Evolutionary conservation across 371 early-diverging fungal genomes (phyloP).

Genomic region (Mycotypha africana): DNA sequence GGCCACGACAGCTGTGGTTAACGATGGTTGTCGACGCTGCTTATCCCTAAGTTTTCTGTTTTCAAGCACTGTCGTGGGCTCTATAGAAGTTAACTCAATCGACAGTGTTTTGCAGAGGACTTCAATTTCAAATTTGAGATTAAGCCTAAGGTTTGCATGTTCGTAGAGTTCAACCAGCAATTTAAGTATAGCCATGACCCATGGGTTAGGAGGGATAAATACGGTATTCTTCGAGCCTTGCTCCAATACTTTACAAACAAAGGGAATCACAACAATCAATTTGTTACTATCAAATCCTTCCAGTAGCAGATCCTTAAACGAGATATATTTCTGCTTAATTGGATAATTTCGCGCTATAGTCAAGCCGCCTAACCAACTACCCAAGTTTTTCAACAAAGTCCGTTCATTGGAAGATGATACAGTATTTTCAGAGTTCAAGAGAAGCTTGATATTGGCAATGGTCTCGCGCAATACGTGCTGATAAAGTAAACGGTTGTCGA

Average conservation of each 20-base stretch:
- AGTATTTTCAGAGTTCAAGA: conserved; percentile 92
- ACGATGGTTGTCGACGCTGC: conserved; percentile 9
- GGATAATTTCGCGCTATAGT: conserved; percentile 93
- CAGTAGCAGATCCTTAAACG: conserved; percentile 89
- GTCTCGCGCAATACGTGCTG: conserved; percentile 86
- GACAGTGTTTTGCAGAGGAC: conserved; percentile 90
- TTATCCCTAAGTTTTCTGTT: no score
- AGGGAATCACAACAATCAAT: conserved; percentile 94
- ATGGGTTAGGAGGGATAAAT: conserved; percentile 96
- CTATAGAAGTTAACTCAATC: conserved; percentile 65
- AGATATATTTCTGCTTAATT: conserved; percentile 87
- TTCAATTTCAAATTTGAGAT: conserved; percentile 96
- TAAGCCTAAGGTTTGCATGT: conserved; percentile 88
- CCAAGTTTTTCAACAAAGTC: conserved; percentile 87
- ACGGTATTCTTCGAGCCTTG: conserved; percentile 79
- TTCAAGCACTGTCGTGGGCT: conserved; percentile 65
- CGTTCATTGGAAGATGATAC: conserved; percentile 87
- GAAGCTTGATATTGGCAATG: conserved; percentile 73
- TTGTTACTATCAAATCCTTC: conserved; percentile 87
- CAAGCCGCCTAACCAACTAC: conserved; percentile 95
- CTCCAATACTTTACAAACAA: conserved; percentile 95
- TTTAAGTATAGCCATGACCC: conserved; percentile 93
- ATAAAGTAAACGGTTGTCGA: conserved; percentile 57
- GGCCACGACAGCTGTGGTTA: conserved; percentile 10
- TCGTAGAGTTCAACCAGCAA: conserved; percentile 90